phyloP scores from a whole-genome alignment of 108 stramenopile genomes.

The Pseudonitzschia multistriata region DNA sequence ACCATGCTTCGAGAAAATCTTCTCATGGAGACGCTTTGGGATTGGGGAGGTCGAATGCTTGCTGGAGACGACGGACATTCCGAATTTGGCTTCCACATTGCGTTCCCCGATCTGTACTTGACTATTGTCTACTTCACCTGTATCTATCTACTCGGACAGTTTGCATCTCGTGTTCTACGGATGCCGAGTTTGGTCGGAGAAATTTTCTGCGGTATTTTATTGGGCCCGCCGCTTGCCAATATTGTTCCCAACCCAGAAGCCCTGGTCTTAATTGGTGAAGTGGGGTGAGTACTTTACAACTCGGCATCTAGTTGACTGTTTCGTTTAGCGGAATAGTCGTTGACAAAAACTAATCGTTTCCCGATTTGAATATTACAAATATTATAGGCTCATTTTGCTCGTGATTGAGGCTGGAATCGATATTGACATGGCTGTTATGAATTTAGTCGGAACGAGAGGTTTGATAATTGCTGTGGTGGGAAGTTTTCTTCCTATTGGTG shows the following conservation, averaged over 20 bases:
- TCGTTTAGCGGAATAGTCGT: neutral
- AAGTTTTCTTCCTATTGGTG: conserved; percentile 67
- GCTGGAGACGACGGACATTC: conserved; percentile 21
- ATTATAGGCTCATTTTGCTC: conserved; percentile 53
- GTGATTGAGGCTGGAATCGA: conserved; percentile 84
- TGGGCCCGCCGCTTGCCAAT: conserved; percentile 58
- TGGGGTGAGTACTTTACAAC: conserved; percentile 42
- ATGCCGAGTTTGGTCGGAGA: conserved; percentile 85
- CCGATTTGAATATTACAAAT: neutral
- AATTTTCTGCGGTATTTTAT: conserved; percentile 67
- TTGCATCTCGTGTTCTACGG: conserved; percentile 42
- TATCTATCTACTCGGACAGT: conserved; percentile 57
- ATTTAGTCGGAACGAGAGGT: conserved; percentile 74
- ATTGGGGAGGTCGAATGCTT: conserved; percentile 5
- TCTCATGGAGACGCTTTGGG: conserved; percentile 7
- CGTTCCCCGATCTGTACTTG: conserved; percentile 62
- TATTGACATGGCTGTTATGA: conserved; percentile 73
- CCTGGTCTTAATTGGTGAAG: conserved; percentile 73
- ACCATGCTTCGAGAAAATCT: conserved; percentile 8
- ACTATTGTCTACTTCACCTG: conserved; percentile 61
- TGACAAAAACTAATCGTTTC: neutral
- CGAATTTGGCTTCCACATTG: conserved; percentile 62
- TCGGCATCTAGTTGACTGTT: too few species aligned
- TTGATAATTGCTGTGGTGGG: conserved; percentile 76
- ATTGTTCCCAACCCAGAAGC: conserved; percentile 71